phyloP scores from a whole-genome alignment of 169 alveolate species.

The Theileria annulata region DNA sequence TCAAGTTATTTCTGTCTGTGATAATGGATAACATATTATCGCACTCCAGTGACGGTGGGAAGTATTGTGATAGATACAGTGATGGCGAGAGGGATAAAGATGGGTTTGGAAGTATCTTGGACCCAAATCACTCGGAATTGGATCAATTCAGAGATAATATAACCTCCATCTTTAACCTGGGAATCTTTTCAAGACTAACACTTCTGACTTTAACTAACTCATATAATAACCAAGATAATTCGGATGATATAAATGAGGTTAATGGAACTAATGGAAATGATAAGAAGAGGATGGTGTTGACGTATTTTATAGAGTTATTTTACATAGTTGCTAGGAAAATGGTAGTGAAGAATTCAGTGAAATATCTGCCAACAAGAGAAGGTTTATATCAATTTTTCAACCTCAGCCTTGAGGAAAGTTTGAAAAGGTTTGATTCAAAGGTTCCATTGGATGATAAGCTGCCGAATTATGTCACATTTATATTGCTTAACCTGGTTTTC shows the following conservation, averaged over 20 bases:
- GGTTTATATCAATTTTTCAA: not conserved
- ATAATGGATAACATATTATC: slow-evolving; percentile 10
- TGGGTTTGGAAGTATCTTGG: slow-evolving; percentile 43
- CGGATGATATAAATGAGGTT: not conserved
- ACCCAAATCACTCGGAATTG: slow-evolving; percentile 48
- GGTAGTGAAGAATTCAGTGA: not conserved
- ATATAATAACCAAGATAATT: not conserved
- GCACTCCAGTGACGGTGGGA: not conserved
- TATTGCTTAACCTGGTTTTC: slow-evolving; percentile 5
- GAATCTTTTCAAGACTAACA: slow-evolving; percentile 48
- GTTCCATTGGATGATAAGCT: not conserved
- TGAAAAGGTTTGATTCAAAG: not conserved
- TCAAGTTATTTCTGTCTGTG: slow-evolving; percentile 30
- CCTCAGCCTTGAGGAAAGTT: not conserved
- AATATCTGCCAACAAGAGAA: not conserved
- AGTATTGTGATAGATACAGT: not conserved
- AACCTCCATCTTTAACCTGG: slow-evolving; percentile 49
- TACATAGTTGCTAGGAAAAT: not conserved
- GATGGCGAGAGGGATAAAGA: not conserved
- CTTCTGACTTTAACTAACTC: not conserved
- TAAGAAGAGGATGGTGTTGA: not conserved
- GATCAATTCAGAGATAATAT: slow-evolving; percentile 22
- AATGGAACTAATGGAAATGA: not conserved
- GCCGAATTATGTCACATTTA: not conserved
- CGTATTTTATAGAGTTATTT: slow-evolving; percentile 5